Conservation (phyloP, 768 basidiomycete species). For the Pleurotus ostreatus region DNA sequence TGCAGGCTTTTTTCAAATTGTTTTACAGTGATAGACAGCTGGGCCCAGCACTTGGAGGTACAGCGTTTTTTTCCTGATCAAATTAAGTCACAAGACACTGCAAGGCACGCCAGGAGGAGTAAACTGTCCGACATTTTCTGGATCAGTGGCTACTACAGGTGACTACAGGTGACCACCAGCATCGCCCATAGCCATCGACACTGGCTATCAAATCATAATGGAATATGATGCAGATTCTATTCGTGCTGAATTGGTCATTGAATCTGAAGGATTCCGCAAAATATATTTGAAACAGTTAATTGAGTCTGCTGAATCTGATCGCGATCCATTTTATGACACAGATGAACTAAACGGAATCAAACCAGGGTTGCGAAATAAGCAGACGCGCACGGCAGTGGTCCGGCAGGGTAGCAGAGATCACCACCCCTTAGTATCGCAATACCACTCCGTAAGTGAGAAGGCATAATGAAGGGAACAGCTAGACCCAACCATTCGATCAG, state of each 20-base stretch:
- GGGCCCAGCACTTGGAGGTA: slow-evolving; percentile 7
- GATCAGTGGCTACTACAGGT: slow-evolving; percentile 1
- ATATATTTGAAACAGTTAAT: slow-evolving; percentile 4
- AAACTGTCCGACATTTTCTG: not conserved
- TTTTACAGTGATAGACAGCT: slow-evolving; percentile 8
- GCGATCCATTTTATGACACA: slow-evolving; percentile 8
- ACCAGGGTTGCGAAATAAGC: slow-evolving; percentile 8
- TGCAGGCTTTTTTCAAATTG: slow-evolving; percentile 6
- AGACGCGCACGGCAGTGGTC: slow-evolving; percentile 7
- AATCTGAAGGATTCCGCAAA: not conserved
- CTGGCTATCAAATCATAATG: not conserved
- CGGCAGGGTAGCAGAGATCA: slow-evolving; percentile 9
- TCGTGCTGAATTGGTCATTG: too few species aligned
- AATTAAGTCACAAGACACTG: slow-evolving; percentile 8
- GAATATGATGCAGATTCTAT: not conserved
- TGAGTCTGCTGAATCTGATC: slow-evolving; percentile 8
- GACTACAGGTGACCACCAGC: not conserved
- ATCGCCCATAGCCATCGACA: not conserved
- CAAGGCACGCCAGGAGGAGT: slow-evolving; percentile 7
- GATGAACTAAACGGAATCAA: slow-evolving; percentile 9
- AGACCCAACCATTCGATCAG: slow-evolving; percentile 8
- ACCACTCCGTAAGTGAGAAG: not conserved
- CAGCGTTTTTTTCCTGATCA: slow-evolving; percentile 5
- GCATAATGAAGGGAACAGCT: slow-evolving; percentile 9
- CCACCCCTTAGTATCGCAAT: slow-evolving; percentile 8